These are phyloP conservation scores for Saturnispora serradocipensis DNA, from an alignment of 805 yeast species.

Conservation along the genomic window DNA sequence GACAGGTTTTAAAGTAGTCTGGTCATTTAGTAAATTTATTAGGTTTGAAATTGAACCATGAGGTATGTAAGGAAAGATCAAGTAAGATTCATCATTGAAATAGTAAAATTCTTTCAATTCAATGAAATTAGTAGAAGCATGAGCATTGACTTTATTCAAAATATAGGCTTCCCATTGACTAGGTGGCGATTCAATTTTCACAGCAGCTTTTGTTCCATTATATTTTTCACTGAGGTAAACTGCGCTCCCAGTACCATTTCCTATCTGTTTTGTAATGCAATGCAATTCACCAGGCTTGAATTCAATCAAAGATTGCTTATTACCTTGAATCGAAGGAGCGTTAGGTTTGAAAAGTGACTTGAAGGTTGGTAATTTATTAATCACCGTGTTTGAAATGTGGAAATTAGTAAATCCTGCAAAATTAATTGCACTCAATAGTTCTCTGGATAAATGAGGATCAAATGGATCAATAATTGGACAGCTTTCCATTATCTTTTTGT, in stretches of 20 bases:
- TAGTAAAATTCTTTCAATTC: conserved; percentile 42
- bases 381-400: conserved; percentile 6
- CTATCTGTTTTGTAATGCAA: conserved; percentile 49
- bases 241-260: conserved; percentile 73
- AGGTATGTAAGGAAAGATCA: conserved; percentile 50
- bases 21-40: conserved; percentile 36
- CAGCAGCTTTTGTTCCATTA: conserved; percentile 50
- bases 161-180: conserved; percentile 78
- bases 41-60: conserved; percentile 73
- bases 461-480: conserved; percentile 30
- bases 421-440: neutral
- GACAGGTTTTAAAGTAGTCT: conserved; percentile 18
- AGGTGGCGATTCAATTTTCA: conserved; percentile 65
- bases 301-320: conserved; percentile 34
- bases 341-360: conserved; percentile 15
- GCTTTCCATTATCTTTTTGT: neutral
- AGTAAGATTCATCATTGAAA: conserved; percentile 59
- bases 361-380: conserved; percentile 14
- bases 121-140: conserved; percentile 29
- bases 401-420: conserved; percentile 24
- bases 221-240: conserved; percentile 62
- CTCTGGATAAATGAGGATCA: conserved; percentile 31
- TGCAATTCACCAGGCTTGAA: conserved; percentile 32
- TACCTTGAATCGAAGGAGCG: conserved; percentile 23
- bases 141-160: conserved; percentile 43